Conservation (phyloP, 768 basidiomycete species). For the Suillus occidentalis region DNA sequence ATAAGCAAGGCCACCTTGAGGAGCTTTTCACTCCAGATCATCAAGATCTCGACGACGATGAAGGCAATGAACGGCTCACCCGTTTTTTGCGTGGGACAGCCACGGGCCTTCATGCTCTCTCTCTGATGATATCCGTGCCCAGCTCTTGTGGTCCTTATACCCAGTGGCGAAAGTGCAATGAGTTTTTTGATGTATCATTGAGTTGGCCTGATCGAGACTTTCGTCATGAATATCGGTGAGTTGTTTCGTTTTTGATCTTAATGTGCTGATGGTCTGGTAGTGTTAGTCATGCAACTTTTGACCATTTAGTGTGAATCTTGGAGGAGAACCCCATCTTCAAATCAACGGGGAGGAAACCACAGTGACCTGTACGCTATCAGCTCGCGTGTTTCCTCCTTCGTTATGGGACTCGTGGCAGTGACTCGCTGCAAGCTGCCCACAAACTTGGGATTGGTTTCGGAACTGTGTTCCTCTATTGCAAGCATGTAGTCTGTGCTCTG, state of each 20-base stretch:
- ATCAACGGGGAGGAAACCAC: conserved; percentile 15
- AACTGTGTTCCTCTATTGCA: conserved; percentile 21
- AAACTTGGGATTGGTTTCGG: conserved; percentile 25
- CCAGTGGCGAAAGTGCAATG: too few species aligned
- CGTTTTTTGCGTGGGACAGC: neutral
- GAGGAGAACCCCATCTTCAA: conserved; percentile 19
- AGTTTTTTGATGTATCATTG: too few species aligned
- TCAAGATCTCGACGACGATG: neutral
- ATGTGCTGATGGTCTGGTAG: conserved; percentile 1
- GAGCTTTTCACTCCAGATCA: conserved; percentile 1
- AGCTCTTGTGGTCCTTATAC: too few species aligned
- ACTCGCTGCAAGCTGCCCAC: conserved; percentile 12
- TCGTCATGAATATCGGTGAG: conserved; percentile 1
- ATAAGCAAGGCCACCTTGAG: neutral
- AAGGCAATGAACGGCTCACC: neutral
- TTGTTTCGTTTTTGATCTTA: neutral
- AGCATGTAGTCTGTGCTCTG: conserved; percentile 16
- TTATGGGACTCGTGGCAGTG: conserved; percentile 19
- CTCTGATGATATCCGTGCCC: too few species aligned
- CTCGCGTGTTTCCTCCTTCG: conserved; percentile 22
- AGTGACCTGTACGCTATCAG: conserved; percentile 23
- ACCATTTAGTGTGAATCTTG: conserved; percentile 12
- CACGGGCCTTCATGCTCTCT: neutral
- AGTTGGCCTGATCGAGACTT: conserved; percentile 1
- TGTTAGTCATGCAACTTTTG: conserved; percentile 13